These are phyloP conservation scores for Nakazawaea laoshanensis DNA, from an alignment of 805 yeast genomes.

Conservation along the genomic window DNA sequence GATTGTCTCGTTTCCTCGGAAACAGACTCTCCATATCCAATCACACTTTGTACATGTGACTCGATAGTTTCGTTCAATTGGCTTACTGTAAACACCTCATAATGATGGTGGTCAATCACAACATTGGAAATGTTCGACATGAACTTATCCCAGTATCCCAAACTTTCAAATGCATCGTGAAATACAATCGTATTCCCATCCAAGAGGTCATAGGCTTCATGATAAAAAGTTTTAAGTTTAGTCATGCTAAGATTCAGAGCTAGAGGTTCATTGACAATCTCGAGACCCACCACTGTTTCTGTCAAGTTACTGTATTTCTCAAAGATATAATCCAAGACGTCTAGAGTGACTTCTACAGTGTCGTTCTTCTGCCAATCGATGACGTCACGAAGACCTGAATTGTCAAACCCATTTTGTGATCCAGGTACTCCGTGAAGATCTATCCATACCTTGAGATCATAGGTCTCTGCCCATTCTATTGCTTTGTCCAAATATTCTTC, in stretches of 20 bases:
- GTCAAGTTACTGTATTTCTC: conserved; percentile 60
- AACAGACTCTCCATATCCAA: conserved; percentile 39
- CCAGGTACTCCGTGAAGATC: conserved; percentile 97
- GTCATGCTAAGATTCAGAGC: conserved; percentile 59
- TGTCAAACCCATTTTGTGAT: conserved; percentile 93
- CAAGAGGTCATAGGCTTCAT: conserved; percentile 54
- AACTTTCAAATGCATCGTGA: conserved; percentile 74
- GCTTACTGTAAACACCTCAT: conserved; percentile 69
- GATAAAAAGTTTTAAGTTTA: conserved; percentile 49
- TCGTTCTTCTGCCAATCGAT: conserved; percentile 46
- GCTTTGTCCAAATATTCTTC: conserved; percentile 66
- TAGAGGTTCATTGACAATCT: conserved; percentile 84
- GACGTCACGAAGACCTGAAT: conserved; percentile 75
- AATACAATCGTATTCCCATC: conserved; percentile 61
- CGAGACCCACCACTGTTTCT: conserved; percentile 77
- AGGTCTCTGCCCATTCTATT: conserved; percentile 58
- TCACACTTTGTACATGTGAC: conserved; percentile 48
- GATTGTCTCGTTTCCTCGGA: conserved; percentile 57
- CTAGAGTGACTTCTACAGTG: conserved; percentile 38
- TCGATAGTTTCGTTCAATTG: conserved; percentile 54
- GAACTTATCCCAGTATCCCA: conserved; percentile 55
- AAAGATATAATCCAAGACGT: conserved; percentile 46
- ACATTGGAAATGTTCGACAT: conserved; percentile 49
- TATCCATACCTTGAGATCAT: conserved; percentile 72
- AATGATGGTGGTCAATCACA: conserved; percentile 82